Conservation (phyloP, 768 basidiomycete species). For the Leccinum uliginosum region DNA sequence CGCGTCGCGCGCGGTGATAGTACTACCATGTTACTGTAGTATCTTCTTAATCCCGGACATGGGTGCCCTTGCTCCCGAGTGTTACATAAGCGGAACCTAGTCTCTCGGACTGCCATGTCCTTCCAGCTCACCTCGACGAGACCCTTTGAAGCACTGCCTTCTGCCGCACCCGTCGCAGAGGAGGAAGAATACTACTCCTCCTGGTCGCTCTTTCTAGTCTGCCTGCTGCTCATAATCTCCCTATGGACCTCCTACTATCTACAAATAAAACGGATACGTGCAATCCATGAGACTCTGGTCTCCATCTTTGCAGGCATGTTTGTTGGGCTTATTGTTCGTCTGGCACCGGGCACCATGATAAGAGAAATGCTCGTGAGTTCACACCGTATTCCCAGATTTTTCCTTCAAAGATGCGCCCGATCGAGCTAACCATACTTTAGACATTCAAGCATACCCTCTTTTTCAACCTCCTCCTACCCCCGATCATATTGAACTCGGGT, state of each 20-base stretch:
- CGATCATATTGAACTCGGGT: constrained; percentile 96
- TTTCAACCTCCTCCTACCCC: constrained; percentile 96
- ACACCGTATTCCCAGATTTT: background rate
- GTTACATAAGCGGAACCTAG: constrained; percentile 16
- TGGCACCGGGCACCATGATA: constrained; percentile 91
- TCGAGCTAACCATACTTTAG: constrained; percentile 37
- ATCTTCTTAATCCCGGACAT: background rate
- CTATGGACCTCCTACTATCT: constrained; percentile 97
- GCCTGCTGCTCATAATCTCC: constrained; percentile 87
- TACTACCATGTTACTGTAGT: background rate
- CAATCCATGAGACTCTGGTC: constrained; percentile 93
- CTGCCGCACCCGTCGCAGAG: constrained; percentile 45
- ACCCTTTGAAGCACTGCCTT: constrained; percentile 22
- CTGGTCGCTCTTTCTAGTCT: constrained; percentile 92
- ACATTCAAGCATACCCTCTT: constrained; percentile 96
- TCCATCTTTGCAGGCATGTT: constrained; percentile 96
- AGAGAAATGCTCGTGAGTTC: constrained; percentile 91
- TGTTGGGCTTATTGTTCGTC: constrained; percentile 85
- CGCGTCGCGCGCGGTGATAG: constrained; percentile 10
- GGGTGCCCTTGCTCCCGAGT: background rate
- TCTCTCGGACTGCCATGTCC: constrained; percentile 28
- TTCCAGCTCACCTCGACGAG: constrained; percentile 36
- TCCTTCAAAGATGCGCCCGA: background rate
- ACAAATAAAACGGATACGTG: constrained; percentile 93
- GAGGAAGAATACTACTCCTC: constrained; percentile 91